Evolutionary conservation across 441 rosid species (phyloP).

Genomic region (Kokia cookei): DNA sequence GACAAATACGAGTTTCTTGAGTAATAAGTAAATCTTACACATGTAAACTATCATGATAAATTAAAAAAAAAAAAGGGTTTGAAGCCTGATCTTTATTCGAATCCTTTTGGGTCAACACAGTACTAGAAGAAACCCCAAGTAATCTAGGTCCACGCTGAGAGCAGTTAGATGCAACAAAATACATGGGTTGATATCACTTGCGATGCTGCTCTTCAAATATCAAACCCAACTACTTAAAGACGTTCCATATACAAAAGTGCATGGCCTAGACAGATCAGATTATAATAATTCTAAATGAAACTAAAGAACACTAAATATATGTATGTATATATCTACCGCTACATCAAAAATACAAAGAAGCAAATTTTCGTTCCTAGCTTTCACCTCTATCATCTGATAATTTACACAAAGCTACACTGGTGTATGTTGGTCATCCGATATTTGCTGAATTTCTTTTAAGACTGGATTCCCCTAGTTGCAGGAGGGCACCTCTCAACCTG

Average conservation of each 20-base stretch:
- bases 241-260: conserved; percentile 35
- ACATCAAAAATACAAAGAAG: conserved; percentile 30
- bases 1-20: not conserved
- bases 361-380: conserved; percentile 35
- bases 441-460: conserved; percentile 11
- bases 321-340: conserved; percentile 23
- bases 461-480: conserved; percentile 6
- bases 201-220: conserved; percentile 23
- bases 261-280: conserved; percentile 24
- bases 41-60: not conserved
- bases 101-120: not conserved
- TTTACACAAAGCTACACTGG: conserved; percentile 33
- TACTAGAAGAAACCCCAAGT: not conserved
- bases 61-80: not conserved
- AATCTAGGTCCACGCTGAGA: not conserved
- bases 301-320: conserved; percentile 40
- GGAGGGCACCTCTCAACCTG: conserved; percentile 36
- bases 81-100: not conserved
- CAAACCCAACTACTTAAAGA: conserved; percentile 25
- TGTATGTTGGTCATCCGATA: conserved; percentile 6
- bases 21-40: not conserved
- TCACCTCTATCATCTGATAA: conserved; percentile 21
- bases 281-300: conserved; percentile 13
- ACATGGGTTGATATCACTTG: not conserved
- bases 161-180: not conserved